Percentiles rank a stretch among this genome's conserved stretches.
Conservation (phyloP, 2,329 filamentous ascomycete genomes). For the Trichophyton rubrum region DNA sequence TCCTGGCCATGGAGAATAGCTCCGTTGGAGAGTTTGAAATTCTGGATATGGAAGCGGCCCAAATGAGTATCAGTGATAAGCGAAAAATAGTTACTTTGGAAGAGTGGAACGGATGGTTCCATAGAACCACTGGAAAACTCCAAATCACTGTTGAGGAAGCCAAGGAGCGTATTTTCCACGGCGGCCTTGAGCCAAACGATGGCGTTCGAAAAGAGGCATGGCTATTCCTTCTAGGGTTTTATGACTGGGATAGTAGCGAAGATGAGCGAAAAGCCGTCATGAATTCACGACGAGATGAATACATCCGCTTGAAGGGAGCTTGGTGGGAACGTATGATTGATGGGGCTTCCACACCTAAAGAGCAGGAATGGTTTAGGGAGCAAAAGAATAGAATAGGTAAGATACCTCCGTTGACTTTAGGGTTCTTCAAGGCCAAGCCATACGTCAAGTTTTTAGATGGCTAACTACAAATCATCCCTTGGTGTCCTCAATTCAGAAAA, state of each 20-base stretch:
- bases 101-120: slow-evolving; percentile 90
- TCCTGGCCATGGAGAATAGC: slow-evolving; percentile 86
- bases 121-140: slow-evolving; percentile 58
- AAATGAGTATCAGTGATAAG: slow-evolving; percentile 61
- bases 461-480: slow-evolving; percentile 39
- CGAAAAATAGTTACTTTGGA: slow-evolving; percentile 64
- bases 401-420: not conserved
- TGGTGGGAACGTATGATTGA: slow-evolving; percentile 96
- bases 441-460: slow-evolving; percentile 3
- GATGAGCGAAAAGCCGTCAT: slow-evolving; percentile 75
- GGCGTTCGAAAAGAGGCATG: slow-evolving; percentile 93
- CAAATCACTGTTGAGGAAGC: slow-evolving; percentile 79
- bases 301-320: slow-evolving; percentile 79
- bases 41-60: slow-evolving; percentile 62
- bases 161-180: slow-evolving; percentile 95
- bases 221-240: slow-evolving; percentile 83
- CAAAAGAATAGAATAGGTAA: slow-evolving; percentile 86
- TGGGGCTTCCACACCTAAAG: slow-evolving; percentile 62
- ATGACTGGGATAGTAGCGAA: slow-evolving; percentile 80
- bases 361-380: slow-evolving; percentile 93
- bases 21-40: slow-evolving; percentile 94
- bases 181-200: slow-evolving; percentile 75
- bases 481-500: slow-evolving; percentile 62
- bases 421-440: slow-evolving; percentile 21
- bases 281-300: slow-evolving; percentile 80